A percentile compares a stretch with the other conserved stretches of the same genome.
phyloP scores from a whole-genome alignment of 257 asterid genomes.

The Capsicum rhomboideum region DNA sequence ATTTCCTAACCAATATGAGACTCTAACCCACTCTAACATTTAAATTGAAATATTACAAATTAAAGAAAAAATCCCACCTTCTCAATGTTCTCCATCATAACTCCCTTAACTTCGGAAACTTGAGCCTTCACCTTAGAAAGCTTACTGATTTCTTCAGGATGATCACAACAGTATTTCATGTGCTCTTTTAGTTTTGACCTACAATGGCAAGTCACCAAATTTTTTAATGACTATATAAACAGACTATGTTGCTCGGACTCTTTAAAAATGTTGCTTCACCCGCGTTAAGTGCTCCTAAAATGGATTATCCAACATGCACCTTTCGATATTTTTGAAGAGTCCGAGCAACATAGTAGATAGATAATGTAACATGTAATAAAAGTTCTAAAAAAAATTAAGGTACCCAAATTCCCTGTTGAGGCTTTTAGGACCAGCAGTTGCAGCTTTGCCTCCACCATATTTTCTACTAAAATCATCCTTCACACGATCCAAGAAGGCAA shows the following conservation, averaged over 20 bases:
- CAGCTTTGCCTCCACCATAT: slow-evolving; percentile 42
- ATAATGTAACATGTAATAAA: not conserved
- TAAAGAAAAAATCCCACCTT: slow-evolving; percentile 23
- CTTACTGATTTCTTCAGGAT: slow-evolving; percentile 46
- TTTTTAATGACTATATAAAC: not conserved
- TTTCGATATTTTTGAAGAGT: no score
- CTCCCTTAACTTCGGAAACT: slow-evolving; percentile 48
- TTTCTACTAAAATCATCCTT: slow-evolving; percentile 42
- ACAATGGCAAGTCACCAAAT: not conserved
- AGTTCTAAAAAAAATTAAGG: not conserved
- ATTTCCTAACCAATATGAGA: no score
- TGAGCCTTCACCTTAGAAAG: slow-evolving; percentile 50
- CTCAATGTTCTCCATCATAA: slow-evolving; percentile 57
- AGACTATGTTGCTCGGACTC: no score
- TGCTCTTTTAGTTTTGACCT: slow-evolving; percentile 53
- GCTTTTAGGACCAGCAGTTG: slow-evolving; percentile 33
- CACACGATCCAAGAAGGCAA: slow-evolving; percentile 36
- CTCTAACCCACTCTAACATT: no score
- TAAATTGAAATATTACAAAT: not conserved
- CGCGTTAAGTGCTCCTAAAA: no score
- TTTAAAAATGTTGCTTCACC: no score
- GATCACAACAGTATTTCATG: slow-evolving; percentile 37
- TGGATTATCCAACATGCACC: no score
- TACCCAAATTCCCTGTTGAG: slow-evolving; percentile 40
- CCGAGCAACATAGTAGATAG: no score